phyloP scores from a whole-genome alignment of 306 rosid genomes.

The Luffa aegyptiaca region DNA sequence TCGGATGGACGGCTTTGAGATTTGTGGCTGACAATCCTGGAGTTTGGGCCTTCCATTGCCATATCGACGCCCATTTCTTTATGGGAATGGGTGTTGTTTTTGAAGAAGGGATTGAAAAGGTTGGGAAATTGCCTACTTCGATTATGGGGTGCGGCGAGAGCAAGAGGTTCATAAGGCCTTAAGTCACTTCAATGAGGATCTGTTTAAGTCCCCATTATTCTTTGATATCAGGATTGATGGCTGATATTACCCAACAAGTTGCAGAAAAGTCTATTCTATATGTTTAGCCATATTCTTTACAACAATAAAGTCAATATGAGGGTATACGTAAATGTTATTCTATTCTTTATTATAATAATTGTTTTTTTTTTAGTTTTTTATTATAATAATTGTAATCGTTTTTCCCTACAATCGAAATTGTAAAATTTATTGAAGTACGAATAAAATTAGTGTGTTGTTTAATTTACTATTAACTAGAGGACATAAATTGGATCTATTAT shows the following conservation, averaged over 20 bases:
- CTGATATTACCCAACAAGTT: not conserved
- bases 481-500: not conserved
- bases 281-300: not conserved
- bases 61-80: constrained; percentile 69
- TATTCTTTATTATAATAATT: no score
- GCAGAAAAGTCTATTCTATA: not conserved
- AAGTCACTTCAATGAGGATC: not conserved
- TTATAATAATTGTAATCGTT: no score
- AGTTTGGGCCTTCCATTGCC: constrained; percentile 89
- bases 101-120: constrained; percentile 63
- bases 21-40: constrained; percentile 75
- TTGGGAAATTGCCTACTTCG: constrained; percentile 51
- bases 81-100: constrained; percentile 93
- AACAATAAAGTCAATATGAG: no score
- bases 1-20: constrained; percentile 86
- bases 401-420: no score
- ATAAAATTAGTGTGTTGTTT: not conserved
- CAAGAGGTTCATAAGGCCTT: constrained; percentile 28
- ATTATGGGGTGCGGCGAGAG: constrained; percentile 76
- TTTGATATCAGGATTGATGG: not conserved
- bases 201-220: not conserved
- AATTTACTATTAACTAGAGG: no score
- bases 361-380: no score
- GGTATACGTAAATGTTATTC: no score
- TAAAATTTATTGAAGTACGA: not conserved